Evolutionary conservation across 129 eudicot species (phyloP), one percentile per base, ranked within the genome.

Genomic region (Solidago caesia): DNA sequence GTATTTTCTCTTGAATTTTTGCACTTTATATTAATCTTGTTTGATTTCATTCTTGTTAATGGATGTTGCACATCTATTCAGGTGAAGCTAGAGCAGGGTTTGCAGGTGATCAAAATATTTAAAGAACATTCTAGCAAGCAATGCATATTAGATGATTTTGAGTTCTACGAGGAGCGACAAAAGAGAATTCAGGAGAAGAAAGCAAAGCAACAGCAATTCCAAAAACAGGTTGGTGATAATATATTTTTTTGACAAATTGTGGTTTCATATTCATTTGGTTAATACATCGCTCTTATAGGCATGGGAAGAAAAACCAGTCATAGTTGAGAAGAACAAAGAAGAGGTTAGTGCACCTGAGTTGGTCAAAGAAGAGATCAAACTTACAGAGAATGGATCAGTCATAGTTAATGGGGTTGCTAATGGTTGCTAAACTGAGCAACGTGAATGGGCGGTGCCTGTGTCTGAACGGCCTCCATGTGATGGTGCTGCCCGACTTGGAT

Each of bases 31-130:
- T 3, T 1, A 4, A 57, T 44, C 51, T 74, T 1, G 4, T 21
- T 65, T 16, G 33, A 3, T 69, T 6, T 8, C 9, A 12, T 6
- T 60, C 2, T 52, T 29, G 55, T 13, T 63, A 61, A 4, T 0
- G 1, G 26, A 4, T 53, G 6, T 27, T 41, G 21, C 42, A 15
- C 29, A 27, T 80, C 5, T 29, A 8, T 21, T 55, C 81, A 91
- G 97, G 96, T 88, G 45, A 91, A 88, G 62, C 72, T 88, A 64
- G 97, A 91, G 61, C 97, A 91, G 52, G 96, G 91, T 4, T 68
- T 86, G 67, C 92, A 91, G 70, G 61, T 91, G 83, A 83, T 91
- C 1, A 91, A 86, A 73, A 81, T 88, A 33, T 91, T 91, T 13
- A 91, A 91, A 73, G 87, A 87, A 25, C 91, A 91, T 63, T 48